Evolutionary conservation across 768 basidiomycete genomes (phyloP).

Genomic region (Tricholoma furcatifolium): DNA sequence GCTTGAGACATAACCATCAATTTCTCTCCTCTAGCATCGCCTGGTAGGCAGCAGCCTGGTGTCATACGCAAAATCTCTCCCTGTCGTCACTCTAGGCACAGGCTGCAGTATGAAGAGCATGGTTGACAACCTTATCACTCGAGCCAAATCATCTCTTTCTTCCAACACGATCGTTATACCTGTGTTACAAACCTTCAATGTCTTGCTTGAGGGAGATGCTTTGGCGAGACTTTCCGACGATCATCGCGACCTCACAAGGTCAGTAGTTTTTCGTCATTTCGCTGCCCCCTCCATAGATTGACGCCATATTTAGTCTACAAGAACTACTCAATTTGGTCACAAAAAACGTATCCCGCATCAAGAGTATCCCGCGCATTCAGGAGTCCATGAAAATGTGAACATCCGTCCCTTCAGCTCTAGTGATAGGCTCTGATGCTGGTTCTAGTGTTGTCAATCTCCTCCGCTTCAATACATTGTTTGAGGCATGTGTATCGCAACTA

Average conservation of each 20-base stretch:
- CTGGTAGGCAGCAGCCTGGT: conserved; percentile 63
- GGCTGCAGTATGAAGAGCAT: conserved; percentile 53
- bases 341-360: conserved; percentile 65
- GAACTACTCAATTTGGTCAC: conserved; percentile 55
- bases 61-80: conserved; percentile 53
- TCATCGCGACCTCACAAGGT: conserved; percentile 53
- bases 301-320: conserved; percentile 42
- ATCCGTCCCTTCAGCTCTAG: conserved; percentile 2
- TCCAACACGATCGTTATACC: conserved; percentile 83
- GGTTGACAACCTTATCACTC: conserved; percentile 53
- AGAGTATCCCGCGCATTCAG: conserved; percentile 79
- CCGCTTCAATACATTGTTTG: conserved; percentile 44
- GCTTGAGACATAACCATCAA: background rate
- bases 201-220: conserved; percentile 69
- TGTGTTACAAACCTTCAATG: conserved; percentile 69
- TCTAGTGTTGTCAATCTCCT: conserved; percentile 68
- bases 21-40: conserved; percentile 51
- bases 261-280: conserved; percentile 5
- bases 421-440: background rate
- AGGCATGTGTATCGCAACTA: conserved; percentile 44
- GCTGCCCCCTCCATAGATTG: conserved; percentile 3
- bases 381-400: conserved; percentile 82
- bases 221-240: conserved; percentile 48
- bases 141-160: conserved; percentile 50
- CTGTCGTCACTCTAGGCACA: conserved; percentile 30